Base-by-base conservation (phyloP, 1,284 basidiomycete species). In the Leccinum pallidistipes region DNA sequence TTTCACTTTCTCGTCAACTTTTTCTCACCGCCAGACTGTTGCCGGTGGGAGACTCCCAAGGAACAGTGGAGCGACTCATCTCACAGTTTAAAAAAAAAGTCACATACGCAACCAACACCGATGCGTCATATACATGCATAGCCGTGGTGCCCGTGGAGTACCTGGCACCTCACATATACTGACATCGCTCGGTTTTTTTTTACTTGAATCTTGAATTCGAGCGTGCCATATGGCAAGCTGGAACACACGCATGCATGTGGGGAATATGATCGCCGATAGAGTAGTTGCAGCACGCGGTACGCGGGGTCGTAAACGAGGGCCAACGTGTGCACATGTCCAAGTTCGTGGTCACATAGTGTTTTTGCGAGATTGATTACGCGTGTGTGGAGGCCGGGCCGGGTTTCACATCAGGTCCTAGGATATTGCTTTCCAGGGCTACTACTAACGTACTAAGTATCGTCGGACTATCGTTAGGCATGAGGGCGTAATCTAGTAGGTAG, bases 401-500 rank as follows among this genome's bases (percentile, higher is more conserved):
- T 47, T 12, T 47, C 45, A 47, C 45, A 47, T 12, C 45, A 47
- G 45, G 18, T 47, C 45, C 45, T 47, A 21, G 43, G 18, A 18
- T 21, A 45, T 45, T 3, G 43, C 16, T 45, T 38, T 45, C 40
- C 43, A 45, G 43, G 43, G 16, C 18, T 45, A 45, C 43, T 45
- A 45, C 43, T 27, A 7, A 45, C 43, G 11, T 45, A 45, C 43
- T 14, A 14, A 24, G 45, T 47, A 21, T 47, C 45, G n/a, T 47
- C 45, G 45, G 18, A 47, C 7, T 47, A 47, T 47, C 45, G 45
- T 47, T 24, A 24, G 21, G 45, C 45, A 24, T 47, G 21, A 47
- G 5, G 18, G 21, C 6, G 8, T 65, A 69, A 57, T 65, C 21
- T 69, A 38, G 14, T 38, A 69, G 14, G 43, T 50, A 27, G 45